These are phyloP conservation scores for Senna tora DNA, from an alignment of 306 rosid genomes.

Conservation along the genomic window DNA sequence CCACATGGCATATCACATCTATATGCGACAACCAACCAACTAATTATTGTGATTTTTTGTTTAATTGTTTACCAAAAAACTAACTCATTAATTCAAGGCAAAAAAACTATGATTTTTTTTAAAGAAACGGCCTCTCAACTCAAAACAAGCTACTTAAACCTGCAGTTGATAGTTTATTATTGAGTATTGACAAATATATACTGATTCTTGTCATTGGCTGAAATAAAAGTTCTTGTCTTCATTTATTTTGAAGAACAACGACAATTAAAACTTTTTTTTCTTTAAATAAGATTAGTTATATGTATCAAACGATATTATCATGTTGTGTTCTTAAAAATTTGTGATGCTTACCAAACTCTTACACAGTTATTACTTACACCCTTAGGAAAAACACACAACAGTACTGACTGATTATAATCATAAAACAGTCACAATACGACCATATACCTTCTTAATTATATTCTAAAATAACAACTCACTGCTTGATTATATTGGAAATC, in stretches of 20 bases:
- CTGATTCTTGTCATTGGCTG: background rate
- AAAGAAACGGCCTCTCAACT: too few relatives aligned
- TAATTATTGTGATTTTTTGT: background rate
- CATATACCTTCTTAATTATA: background rate
- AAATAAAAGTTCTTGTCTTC: background rate
- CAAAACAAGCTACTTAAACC: background rate
- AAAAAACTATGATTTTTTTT: too few relatives aligned
- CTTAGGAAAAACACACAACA: background rate
- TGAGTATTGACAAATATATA: too few relatives aligned
- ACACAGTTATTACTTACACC: too few relatives aligned
- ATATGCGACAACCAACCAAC: background rate
- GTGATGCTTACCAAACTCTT: background rate
- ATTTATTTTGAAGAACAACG: background rate
- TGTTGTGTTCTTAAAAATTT: too few relatives aligned
- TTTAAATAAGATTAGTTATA: too few relatives aligned
- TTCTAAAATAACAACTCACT: background rate
- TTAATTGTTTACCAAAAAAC: background rate
- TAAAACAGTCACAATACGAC: background rate
- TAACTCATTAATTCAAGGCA: too few relatives aligned
- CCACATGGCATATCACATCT: constrained; percentile 10
- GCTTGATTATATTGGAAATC: background rate
- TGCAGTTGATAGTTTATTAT: too few relatives aligned
- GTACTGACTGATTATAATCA: background rate
- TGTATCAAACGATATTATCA: too few relatives aligned
- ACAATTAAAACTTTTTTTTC: too few relatives aligned